Evolutionary conservation across 2,329 filamentous ascomycete genomes (phyloP), one percentile per base, ranked within the genome.

Genomic region (Endoconidiophora polonica): DNA sequence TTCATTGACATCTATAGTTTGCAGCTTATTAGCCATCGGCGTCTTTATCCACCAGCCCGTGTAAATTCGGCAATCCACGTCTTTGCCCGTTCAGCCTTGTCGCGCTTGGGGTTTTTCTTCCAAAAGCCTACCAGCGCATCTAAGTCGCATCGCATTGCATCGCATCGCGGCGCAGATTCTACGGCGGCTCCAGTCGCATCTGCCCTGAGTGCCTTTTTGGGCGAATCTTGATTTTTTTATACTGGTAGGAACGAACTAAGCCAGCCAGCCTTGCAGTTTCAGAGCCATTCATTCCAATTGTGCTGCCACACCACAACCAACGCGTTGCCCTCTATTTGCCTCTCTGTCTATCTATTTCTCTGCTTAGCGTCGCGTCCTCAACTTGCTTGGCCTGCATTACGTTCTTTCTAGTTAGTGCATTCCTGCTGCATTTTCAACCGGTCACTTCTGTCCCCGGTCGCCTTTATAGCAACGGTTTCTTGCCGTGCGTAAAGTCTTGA

Each of bases 81-180:
- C 18, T 36, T 23, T 45, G 48, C 29, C 42, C 23, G n/a, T 22
- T 50, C 48, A 50, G 48, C 48, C 48, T 50, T 26, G 48, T 50
- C 48, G 42, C 47, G 47, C 41, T 49, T 49, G n/a, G 6, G 6
- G 10, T n/a, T 12, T 49, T 44, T 26, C 33, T 37, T 22, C 38
- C 18, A 33, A 33, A 33, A 33, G 29, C 29, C 9, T 33, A 33
- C 2, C 29, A 33, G 29, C 29, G 29, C 29, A 33, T 33, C 29
- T 12, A 33, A 29, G 26, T 45, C 18, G 26, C 33, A 49, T 42
- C 37, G 37, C 29, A 46, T 46, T 36, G 37, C 24, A 44, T 44
- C 24, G 16, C 24, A 10, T 20, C 22, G n/a, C 22, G 26, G 20
- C 44, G 44, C 44, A 16, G 29, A 12, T 33, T 33, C 12, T 1